Conservation (phyloP, 2,329 filamentous ascomycete genomes). For the Cladosporium austrohemisphaericum region DNA sequence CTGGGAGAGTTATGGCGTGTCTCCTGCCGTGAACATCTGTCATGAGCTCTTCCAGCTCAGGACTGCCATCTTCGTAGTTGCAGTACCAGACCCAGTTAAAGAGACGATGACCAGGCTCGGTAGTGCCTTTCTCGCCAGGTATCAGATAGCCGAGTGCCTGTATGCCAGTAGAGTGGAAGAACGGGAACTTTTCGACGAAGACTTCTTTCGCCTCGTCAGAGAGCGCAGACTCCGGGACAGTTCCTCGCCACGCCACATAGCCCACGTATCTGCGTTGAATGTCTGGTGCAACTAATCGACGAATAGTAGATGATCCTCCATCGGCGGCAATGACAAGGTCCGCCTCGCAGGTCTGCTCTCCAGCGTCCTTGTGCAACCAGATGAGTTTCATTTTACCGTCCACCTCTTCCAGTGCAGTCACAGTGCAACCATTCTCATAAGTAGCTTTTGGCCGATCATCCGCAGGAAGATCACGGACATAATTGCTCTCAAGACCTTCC, state of each 20-base stretch:
- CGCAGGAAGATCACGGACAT: constrained; percentile 22
- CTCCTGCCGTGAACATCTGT: constrained; percentile 41
- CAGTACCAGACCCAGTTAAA: constrained; percentile 50
- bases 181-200: constrained; percentile 40
- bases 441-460: constrained; percentile 21
- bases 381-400: constrained; percentile 23
- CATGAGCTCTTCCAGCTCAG: constrained; percentile 41
- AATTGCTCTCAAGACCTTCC: constrained; percentile 36
- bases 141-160: constrained; percentile 45
- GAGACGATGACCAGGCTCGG: constrained; percentile 39
- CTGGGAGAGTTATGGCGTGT: constrained; percentile 44
- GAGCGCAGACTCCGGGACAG: constrained; percentile 33
- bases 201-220: constrained; percentile 30
- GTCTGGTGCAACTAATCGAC: constrained; percentile 25
- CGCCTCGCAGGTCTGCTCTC: constrained; percentile 21
- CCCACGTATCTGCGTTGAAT: constrained; percentile 31
- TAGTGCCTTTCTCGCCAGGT: constrained; percentile 40
- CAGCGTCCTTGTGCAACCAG: constrained; percentile 25
- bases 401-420: constrained; percentile 24
- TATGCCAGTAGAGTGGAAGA: constrained; percentile 37
- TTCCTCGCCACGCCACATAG: constrained; percentile 33
- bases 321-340: constrained; percentile 46
- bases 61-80: constrained; percentile 39
- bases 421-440: constrained; percentile 32
- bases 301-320: constrained; percentile 33